These are phyloP conservation scores for Acacia concinna DNA, from an alignment of 331 rosid species.

Conservation along the genomic window DNA sequence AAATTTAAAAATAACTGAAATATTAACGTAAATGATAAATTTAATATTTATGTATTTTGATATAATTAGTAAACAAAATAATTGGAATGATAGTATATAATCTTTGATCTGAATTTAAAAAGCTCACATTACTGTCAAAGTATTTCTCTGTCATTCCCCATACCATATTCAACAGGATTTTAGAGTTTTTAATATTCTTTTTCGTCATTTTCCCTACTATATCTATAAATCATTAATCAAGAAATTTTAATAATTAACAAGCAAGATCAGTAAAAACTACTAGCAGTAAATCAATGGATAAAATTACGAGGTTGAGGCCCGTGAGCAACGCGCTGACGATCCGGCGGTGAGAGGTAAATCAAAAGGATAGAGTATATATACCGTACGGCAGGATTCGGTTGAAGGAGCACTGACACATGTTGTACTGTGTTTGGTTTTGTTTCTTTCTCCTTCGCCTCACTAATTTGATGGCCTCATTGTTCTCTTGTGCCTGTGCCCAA, in stretches of 20 bases:
- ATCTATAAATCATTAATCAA: neutral
- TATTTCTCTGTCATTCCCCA: too few relatives aligned
- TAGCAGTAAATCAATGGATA: neutral
- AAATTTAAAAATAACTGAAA: too few relatives aligned
- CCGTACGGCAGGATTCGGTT: conserved; percentile 12
- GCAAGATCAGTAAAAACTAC: neutral
- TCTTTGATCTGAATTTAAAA: too few relatives aligned
- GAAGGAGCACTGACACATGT: conserved; percentile 17
- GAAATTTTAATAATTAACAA: neutral
- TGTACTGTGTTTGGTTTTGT: conserved; percentile 8
- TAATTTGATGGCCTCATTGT: neutral
- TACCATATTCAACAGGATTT: too few relatives aligned
- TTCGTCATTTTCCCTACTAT: too few relatives aligned
- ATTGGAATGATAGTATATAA: too few relatives aligned
- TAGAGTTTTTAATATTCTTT: too few relatives aligned
- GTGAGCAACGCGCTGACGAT: neutral
- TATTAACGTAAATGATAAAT: too few relatives aligned
- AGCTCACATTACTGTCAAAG: too few relatives aligned
- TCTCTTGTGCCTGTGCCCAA: neutral
- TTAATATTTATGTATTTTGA: too few relatives aligned
- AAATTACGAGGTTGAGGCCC: too few relatives aligned
- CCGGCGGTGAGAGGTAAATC: neutral
- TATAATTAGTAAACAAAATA: too few relatives aligned
- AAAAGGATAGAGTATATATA: neutral
- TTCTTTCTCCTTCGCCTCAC: neutral